Evolutionary conservation across 257 asterid species (phyloP).

Genomic region (Przewalskia tangutica): DNA sequence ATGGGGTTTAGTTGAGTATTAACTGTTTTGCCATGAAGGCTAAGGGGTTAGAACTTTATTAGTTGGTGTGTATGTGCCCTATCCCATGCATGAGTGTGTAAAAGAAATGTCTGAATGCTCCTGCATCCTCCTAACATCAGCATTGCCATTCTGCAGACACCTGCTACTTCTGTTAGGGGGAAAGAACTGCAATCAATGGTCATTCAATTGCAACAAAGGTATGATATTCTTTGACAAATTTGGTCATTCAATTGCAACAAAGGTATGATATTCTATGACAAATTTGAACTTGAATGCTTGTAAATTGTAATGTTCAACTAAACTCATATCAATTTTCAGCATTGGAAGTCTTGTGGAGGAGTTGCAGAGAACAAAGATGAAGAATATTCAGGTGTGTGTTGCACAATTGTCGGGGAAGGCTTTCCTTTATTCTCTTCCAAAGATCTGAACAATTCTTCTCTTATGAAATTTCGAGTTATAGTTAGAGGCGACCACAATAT

Average conservation of each 20-base stretch:
- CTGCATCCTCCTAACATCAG: conserved; percentile 1
- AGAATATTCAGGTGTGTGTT: conserved; percentile 57
- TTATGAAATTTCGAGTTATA: no score
- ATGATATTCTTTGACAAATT: conserved; percentile 3
- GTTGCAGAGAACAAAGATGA: conserved; percentile 62
- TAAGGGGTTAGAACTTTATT: not conserved
- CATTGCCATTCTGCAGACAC: conserved; percentile 23
- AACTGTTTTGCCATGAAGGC: not conserved
- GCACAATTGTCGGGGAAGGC: not conserved
- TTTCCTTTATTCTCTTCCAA: not conserved
- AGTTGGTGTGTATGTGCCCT: not conserved
- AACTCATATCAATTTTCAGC: conserved; percentile 34
- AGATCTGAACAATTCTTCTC: not conserved
- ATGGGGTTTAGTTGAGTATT: not conserved
- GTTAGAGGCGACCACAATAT: no score
- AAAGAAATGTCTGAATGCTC: not conserved
- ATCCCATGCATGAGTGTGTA: not conserved
- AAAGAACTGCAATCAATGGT: conserved; percentile 69
- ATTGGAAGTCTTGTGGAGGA: conserved; percentile 77
- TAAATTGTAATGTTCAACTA: conserved; percentile 14
- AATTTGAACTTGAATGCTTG: not conserved
- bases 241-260: conserved; percentile 87
- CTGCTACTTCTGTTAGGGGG: conserved; percentile 40
- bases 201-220: conserved; percentile 92
- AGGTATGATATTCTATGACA: conserved; percentile 33